A percentile compares a stretch with the other conserved stretches of the same genome.
These are phyloP conservation scores for Metschnikowia peoriensis DNA, from an alignment of 805 yeast genomes.

Conservation along the genomic window DNA sequence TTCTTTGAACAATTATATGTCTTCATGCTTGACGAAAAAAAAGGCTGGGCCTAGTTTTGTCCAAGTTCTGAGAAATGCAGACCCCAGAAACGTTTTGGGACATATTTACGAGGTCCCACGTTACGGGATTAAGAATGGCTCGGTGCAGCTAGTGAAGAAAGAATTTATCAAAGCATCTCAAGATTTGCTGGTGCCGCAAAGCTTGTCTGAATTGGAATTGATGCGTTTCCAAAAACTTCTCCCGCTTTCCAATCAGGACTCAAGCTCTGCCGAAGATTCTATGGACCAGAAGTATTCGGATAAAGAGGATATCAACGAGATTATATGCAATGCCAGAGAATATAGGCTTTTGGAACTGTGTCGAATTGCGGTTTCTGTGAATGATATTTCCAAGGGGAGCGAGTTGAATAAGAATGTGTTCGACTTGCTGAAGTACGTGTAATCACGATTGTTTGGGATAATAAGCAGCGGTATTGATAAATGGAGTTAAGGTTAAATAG, in stretches of 20 bases:
- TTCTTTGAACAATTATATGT: constrained; percentile 23
- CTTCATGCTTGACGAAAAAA: constrained; percentile 21
- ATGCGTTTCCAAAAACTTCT: constrained; percentile 7
- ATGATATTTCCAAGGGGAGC: constrained; percentile 8
- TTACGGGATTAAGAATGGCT: neutral
- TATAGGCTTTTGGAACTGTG: constrained; percentile 9
- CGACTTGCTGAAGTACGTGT: neutral
- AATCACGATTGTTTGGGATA: neutral
- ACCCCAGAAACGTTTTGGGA: constrained; percentile 3
- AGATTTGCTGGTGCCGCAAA: neutral
- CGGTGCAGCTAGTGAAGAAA: neutral
- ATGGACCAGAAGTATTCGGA: neutral
- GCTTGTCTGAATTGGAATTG: constrained; percentile 6
- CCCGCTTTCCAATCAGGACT: neutral
- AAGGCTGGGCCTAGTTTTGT: constrained; percentile 8
- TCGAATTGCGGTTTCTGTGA: constrained; percentile 12
- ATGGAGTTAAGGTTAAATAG: too few species aligned
- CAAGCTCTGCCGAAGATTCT: neutral
- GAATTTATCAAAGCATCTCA: constrained; percentile 5
- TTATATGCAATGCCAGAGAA: constrained; percentile 4
- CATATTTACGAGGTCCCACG: constrained; percentile 9
- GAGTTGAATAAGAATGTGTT: constrained; percentile 2
- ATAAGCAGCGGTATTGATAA: neutral
- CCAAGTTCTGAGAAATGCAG: constrained; percentile 4
- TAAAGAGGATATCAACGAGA: neutral